Percentiles rank a stretch among this genome's conserved stretches.
phyloP scores from a whole-genome alignment of 1,284 basidiomycete species.

The Sanghuangporus sanghuang region DNA sequence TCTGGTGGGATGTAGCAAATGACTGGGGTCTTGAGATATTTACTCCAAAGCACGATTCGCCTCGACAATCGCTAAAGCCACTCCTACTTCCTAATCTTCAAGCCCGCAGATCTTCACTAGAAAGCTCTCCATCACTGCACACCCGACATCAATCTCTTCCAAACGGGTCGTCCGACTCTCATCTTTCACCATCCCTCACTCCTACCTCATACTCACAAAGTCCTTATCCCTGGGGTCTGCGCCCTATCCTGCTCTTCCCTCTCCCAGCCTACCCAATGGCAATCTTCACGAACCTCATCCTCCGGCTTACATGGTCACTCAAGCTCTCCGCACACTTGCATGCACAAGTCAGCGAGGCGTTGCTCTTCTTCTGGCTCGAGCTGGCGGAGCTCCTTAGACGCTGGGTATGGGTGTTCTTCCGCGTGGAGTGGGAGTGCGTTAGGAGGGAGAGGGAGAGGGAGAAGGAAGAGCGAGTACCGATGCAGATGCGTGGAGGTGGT shows the following conservation, averaged over 20 bases:
- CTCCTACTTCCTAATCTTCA: conserved; percentile 44
- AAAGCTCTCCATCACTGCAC: neutral
- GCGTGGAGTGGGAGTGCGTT: conserved; percentile 93
- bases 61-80: conserved; percentile 28
- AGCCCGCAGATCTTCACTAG: conserved; percentile 19
- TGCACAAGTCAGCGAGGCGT: conserved; percentile 67
- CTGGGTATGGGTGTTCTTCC: conserved; percentile 96
- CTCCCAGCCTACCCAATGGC: conserved; percentile 84
- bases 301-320: conserved; percentile 94
- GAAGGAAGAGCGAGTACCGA: neutral
- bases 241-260: conserved; percentile 69
- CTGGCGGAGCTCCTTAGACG: conserved; percentile 84
- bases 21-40: conserved; percentile 94
- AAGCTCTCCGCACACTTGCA: conserved; percentile 89
- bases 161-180: neutral
- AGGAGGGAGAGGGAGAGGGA: conserved; percentile 34
- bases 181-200: neutral
- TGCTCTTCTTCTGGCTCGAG: conserved; percentile 87
- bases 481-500: neutral
- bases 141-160: neutral
- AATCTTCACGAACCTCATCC: conserved; percentile 80
- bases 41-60: conserved; percentile 30
- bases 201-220: conserved; percentile 4
- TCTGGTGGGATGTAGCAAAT: conserved; percentile 99
- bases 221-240: conserved; percentile 62